phyloP scores from a whole-genome alignment of 2,329 filamentous ascomycete species.

The Botrytis elliptica region DNA sequence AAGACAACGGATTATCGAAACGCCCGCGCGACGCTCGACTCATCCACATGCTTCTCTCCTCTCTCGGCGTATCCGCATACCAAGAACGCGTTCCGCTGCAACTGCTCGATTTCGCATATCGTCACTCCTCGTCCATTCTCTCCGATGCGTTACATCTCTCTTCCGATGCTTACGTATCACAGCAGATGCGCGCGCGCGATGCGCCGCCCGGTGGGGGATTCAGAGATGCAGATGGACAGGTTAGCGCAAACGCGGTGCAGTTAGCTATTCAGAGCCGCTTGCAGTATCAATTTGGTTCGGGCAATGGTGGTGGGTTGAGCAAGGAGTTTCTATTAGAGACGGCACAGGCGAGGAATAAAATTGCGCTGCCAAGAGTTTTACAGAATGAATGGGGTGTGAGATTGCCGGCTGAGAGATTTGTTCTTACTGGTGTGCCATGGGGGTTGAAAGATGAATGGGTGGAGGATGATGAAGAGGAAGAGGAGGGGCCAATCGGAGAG shows the following conservation, averaged over 20 bases:
- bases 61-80: conserved; percentile 75
- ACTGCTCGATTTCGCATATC: conserved; percentile 83
- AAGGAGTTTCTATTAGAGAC: conserved; percentile 78
- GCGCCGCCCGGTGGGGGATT: conserved; percentile 37
- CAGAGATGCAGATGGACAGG: conserved; percentile 41
- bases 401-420: conserved; percentile 66
- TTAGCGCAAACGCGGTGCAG: conserved; percentile 65
- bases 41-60: conserved; percentile 75
- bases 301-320: conserved; percentile 51
- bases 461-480: conserved; percentile 46
- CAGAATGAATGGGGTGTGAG: conserved; percentile 67
- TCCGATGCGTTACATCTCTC: conserved; percentile 68
- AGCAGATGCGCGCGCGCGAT: conserved; percentile 39
- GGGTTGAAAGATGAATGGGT: conserved; percentile 60
- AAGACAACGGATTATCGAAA: conserved; percentile 40
- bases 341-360: conserved; percentile 68
- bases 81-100: conserved; percentile 80
- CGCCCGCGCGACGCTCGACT: conserved; percentile 77
- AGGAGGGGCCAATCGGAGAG: conserved; percentile 40
- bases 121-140: conserved; percentile 71
- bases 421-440: conserved; percentile 65
- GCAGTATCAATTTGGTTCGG: conserved; percentile 65
- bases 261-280: conserved; percentile 70
- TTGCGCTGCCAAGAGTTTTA: conserved; percentile 61
- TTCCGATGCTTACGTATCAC: conserved; percentile 62